Evolutionary conservation across 352 stramenopile genomes (phyloP), one percentile per base, ranked within the genome.

Genomic region (Thalassiosira exigua): DNA sequence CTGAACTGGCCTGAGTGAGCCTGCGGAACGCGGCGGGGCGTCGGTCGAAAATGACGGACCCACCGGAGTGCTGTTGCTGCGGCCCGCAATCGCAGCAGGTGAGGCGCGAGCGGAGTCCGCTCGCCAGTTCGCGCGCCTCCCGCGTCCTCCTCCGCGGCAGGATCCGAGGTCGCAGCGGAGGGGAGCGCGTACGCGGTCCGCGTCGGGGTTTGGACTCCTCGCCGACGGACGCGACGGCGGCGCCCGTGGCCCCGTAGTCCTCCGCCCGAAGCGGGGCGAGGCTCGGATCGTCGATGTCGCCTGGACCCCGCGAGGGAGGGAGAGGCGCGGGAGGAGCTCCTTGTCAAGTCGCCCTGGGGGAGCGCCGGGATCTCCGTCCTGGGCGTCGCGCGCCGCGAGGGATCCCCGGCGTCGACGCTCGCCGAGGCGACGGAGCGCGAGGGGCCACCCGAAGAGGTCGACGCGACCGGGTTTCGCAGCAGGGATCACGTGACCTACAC

Each of bases 261-360:
- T 70, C 44, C 33, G 57, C 12, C 30, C 69, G 32, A 74, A 68
- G 48, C 30, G 42, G 12, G 42, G 27, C 1, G 32, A 78, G 51
- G 41, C 14, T 29, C 64, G 17, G 42, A 51, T 54, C 33, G 4
- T 70, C 1, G 19, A 50, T 4, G 46, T 79, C 27, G 26, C 46
- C 7, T 82, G 74, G 74, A 75, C 74, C 74, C 74, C 30, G 33
- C 21, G 1, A 14, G 53, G 30, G 56, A 61, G 27, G 74, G 74
- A 24, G 74, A 56, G 27, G 39, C 70, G 17, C 62, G 67, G 4
- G 74, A 79, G 50, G 54, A 61, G 42, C 66, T 82, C 30, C 21
- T 39, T 14, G 36, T 82, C 0, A 69, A 75, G 24, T 53, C 70
- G 19, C 50, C 65, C 4, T 29, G n/a, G 52, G 60, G 67, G 48